Base-by-base conservation (phyloP, 1,284 basidiomycete species). In the Irpex rosettiformis region DNA sequence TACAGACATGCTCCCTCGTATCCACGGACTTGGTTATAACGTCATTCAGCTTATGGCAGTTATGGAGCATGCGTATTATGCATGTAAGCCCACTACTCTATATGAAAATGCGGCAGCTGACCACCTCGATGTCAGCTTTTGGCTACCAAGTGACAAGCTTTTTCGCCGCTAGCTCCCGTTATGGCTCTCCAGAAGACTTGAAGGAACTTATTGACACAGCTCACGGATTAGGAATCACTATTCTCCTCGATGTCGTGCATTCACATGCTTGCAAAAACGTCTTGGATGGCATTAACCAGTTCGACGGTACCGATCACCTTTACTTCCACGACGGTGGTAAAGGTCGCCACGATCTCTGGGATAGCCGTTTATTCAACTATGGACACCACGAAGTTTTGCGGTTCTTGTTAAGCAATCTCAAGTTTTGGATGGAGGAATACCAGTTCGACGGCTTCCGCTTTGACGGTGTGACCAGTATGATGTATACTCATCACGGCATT, bases 31-130 rank as follows among this genome's bases (percentile, higher is more conserved):
- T 22, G 97, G 95, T 3, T 99, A 99, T 77, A 99, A 99, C 71
- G 87, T 89, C 52, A 97, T 99, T 62, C 96, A 99, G 73, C 83
- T 98, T 67, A 97, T 97, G 95, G 95, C 93, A 4, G 81, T 98
- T 64, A 96, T 98, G 93, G 95, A 98, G 72, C 96, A 99, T 68
- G 93, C 96, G 3, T 99, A 99, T 75, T 99, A 99, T 75, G 96
- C 96, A 62, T 96, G 93, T 94, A 64, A 68, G 90, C 77, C 4
- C 3, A 33, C 42, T 21, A 52, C 8, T 49, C 24, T 37, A 22
- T 43, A 54, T 64, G 43, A 42, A 43, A 57, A 37, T 16, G 48
- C 42, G 57, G 27, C 42, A 59, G 40, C 58, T 63, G 18, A 58
- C n/a, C 63, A 61, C 18, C 59, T 58, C 18, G 3, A 48, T 25